Base-by-base conservation (phyloP, 2,329 filamentous ascomycete species). In the Corinectria fuckeliana region DNA sequence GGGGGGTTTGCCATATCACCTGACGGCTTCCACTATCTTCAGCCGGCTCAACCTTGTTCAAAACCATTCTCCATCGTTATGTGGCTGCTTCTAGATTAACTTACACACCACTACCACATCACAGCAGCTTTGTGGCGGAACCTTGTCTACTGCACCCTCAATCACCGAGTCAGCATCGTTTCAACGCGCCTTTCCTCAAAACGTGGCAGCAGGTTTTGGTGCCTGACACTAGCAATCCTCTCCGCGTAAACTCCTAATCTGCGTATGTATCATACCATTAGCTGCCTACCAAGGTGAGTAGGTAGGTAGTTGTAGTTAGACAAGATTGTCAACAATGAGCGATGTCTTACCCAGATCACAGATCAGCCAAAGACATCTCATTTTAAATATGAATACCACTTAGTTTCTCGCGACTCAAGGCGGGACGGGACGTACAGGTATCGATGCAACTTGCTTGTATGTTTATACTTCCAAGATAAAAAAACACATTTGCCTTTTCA, bases 131-230 rank as follows among this genome's bases (percentile, higher is more conserved):
- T 8, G 16, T 41, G 49, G 36, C 49, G 28, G 18, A 51, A 51
- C 49, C 36, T 21, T 51, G 25, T 36, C 32, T 3, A 16, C 36
- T 5, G 8, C 25, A 39, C 36, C 3, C 25, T 26, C n/a, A 7
- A 10, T 6, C 48, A 8, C 10, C 26, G 9, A 45, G 44, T 20
- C 50, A 18, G 42, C 18, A 16, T 23, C 41, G 16, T 18, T 25
- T 8, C 28, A 54, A 49, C 42, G 50, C 23, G 32, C 32, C 34
- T 13, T 25, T 30, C 50, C 14, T 13, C 42, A 25, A 21, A 53
- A 48, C 34, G 56, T 48, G 49, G 56, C 41, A 52, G 38, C 28
- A 28, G 41, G 49, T 47, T 52, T 30, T 13, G 42, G 56, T 47
- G 21, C 56, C 49, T 58, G 49, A 20, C 44, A 49, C 42, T 42